Base-by-base conservation (phyloP, 495 filamentous ascomycete genomes). In the Podospora bellae-mahoneyi region DNA sequence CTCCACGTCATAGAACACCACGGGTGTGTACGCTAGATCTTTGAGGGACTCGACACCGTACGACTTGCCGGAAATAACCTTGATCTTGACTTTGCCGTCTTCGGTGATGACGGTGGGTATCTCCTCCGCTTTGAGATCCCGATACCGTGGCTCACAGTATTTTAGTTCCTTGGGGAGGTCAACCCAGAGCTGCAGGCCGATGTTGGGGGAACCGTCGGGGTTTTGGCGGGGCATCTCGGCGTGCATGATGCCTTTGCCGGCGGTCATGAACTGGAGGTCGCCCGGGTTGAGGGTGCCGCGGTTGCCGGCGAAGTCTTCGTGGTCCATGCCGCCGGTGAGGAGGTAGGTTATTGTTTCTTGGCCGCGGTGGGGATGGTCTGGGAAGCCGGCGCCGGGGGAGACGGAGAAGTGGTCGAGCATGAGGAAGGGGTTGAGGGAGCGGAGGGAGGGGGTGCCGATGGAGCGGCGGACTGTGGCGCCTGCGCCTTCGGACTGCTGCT, bases 181-280 rank as follows among this genome's bases (percentile, higher is more conserved):
- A 34, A 97, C 94, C 94, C 94, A 97, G 5, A 97, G 81, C 80
- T 97, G 94, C 80, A 99, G 84, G 6, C 94, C 94, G 67, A 96
- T 87, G 73, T 92, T 97, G 59, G 90, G 83, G 59, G 81, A 85
- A 5, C 92, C 94, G 75, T 96, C 91, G 2, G 78, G 68, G 70
- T 92, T 92, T 75, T 92, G 89, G 58, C 88, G 84, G 20, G 94
- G 94, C 94, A 98, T 98, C 81, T 98, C 94, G 10, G 95, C 92
- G 75, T 98, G 94, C 85, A 98, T 90, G 74, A 97, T 97, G 5
- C 94, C 94, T 4, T 86, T 81, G 0, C 94, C 94, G 4, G 94
- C 94, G 0, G 94, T 97, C 94, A 98, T 98, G 86, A 98, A 98
- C 75, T 98, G 94, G 56, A 98, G 78, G 67, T 96, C 95, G 3